A percentile compares a stretch with the other conserved stretches of the same genome.
phyloP scores from a whole-genome alignment of 805 yeast species.

The Monosporozyma siamensis region DNA sequence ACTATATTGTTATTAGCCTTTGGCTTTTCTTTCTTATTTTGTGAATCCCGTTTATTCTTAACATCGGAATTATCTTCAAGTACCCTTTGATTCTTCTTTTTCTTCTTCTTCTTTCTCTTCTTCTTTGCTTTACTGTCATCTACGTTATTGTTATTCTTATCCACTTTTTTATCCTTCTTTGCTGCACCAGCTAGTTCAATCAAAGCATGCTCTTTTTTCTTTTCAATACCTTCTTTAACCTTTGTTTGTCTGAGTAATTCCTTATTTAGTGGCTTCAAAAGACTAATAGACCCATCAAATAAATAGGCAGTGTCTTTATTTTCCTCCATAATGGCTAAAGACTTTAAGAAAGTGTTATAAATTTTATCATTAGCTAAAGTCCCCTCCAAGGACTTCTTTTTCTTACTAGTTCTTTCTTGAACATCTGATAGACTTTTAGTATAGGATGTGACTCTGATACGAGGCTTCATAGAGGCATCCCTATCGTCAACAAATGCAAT shows the following conservation, averaged over 20 bases:
- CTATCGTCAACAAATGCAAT: conserved; percentile 27
- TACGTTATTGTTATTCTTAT: conserved; percentile 7
- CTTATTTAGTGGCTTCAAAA: conserved; percentile 22
- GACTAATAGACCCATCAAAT: conserved; percentile 22
- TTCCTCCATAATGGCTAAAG: conserved; percentile 17
- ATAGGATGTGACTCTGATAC: conserved; percentile 17
- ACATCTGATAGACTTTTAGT: conserved; percentile 10
- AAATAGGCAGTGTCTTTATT: conserved; percentile 15
- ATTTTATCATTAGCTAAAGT: conserved; percentile 26
- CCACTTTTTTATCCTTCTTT: conserved; percentile 15
- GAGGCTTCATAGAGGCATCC: conserved; percentile 17
- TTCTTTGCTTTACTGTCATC: conserved; percentile 13
- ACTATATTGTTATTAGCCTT: conserved; percentile 20
- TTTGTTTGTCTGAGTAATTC: conserved; percentile 19
- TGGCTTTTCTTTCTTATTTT: not conserved
- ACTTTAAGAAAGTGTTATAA: conserved; percentile 27
- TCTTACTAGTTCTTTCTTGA: conserved; percentile 3
- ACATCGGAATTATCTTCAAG: conserved; percentile 4
- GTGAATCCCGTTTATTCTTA: conserved; percentile 3
- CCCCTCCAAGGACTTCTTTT: conserved; percentile 19
- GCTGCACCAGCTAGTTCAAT: conserved; percentile 21
- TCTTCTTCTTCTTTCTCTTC: conserved; percentile 10
- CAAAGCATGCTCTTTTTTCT: conserved; percentile 20
- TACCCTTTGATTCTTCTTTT: conserved; percentile 5
- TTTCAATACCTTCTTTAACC: conserved; percentile 11